Evolutionary conservation across 1,284 basidiomycete genomes (phyloP), one percentile per base, ranked within the genome.

Genomic region (Cutaneotrichosporon cavernicola): DNA sequence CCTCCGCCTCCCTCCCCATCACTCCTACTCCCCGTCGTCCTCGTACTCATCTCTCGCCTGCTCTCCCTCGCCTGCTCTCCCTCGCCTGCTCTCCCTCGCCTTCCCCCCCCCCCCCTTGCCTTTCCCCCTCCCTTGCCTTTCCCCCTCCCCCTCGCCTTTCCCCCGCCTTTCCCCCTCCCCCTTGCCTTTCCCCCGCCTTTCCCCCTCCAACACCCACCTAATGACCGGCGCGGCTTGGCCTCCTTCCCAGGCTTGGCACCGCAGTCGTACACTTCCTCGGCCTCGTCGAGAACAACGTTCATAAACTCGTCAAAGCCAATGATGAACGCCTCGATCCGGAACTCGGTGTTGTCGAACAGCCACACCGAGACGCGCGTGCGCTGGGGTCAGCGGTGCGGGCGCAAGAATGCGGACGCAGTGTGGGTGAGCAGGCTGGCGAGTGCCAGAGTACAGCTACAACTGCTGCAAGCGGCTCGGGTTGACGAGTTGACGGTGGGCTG

Each of bases 261-360:
- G 77, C 92, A 92, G 67, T 94, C 87, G 77, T 88, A 96, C 8
- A 98, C 90, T 80, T 99, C 97, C 65, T 88, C 87, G 47, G 96
- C 92, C 67, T 98, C 92, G 74, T 97, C 94, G n/a, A 97, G 83
- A 26, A 97, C 92, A 22, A 99, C 84, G 79, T 99, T 99, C 97
- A 99, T 99, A 82, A 99, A 99, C 81, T 99, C 97, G 80, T 99
- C 97, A 76, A 99, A 99, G 26, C 97, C 97, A 82, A 95, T 90
- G 81, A 99, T 98, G 81, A 88, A 87, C 63, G 96, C 97, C 82
- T 99, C 95, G 69, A 99, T 89, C 66, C 96, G 87, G 89, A 97
- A 95, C 76, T 98, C 94, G 68, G 89, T 86, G 80, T 98, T 98
- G 80, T 99, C 97, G 77, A 95, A 99, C 65, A 99, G 83, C 97